Evolutionary conservation across 192 early-diverging fungal genomes (phyloP), one percentile per base, ranked within the genome.

Genomic region (Rhizophagus sp.): DNA sequence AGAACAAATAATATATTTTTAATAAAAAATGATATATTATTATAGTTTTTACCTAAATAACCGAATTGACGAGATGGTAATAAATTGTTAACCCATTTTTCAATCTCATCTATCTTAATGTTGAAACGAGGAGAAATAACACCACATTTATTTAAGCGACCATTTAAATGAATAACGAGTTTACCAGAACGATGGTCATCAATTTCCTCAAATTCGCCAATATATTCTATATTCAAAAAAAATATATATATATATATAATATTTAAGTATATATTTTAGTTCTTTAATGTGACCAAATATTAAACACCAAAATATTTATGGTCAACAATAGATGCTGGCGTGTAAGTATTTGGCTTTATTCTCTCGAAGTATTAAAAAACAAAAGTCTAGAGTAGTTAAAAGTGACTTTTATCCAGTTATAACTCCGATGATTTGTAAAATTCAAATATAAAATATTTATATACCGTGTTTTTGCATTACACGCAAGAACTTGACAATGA

Each of bases 131-230:
- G 97, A 52, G 96, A 97, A 88, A 98, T 98, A 86, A 97, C 97
- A 89, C 97, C 96, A 90, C 96, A 97, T 93, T 99, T 99, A 95
- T 99, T 99, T 82, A 99, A 88, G 83, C 98, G 97, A 82, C 98
- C 97, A 82, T 94, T 96, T 79, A 99, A 94, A 89, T 99, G 98
- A 83, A 99, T 92, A 64, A 99, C 95, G 81, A 99, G 96, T 94
- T 98, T 98, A 86, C 95, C 96, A 81, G 94, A 92, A 81, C 96
- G 96, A 88, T 97, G 96, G 88, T 99, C 97, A 88, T 99, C 96
- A 81, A 99, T 92, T 87, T 95, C 95, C 88, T 99, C 98, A 81
- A 99, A 98, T 88, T 98, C 98, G 83, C 97, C 97, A 89, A 99
- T 97, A 92, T 99, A 99, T 79, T 96, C 94, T 95, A 76, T 33